These are phyloP conservation scores for Ichthyophthirius multifiliis DNA, from an alignment of 169 alveolate genomes.

Conservation along the genomic window DNA sequence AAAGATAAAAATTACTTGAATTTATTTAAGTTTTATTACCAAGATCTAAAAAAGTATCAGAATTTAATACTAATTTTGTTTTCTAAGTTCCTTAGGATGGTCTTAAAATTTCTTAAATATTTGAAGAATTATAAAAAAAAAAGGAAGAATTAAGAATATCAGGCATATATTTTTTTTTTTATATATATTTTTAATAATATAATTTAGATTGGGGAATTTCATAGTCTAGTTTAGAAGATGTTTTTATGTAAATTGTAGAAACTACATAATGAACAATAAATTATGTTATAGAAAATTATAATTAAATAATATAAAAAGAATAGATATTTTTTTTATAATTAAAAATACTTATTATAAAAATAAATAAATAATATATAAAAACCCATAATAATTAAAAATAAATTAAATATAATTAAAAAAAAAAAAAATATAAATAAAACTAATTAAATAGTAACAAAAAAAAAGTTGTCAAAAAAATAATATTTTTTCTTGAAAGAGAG, in stretches of 20 bases:
- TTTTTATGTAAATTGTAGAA: conserved; percentile 59
- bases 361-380: too few relatives aligned
- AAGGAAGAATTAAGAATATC: conserved; percentile 36
- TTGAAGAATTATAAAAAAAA: conserved; percentile 31
- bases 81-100: conserved; percentile 54
- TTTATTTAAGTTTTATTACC: conserved; percentile 53
- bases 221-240: conserved; percentile 60
- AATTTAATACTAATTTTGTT: conserved; percentile 71
- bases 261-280: background rate
- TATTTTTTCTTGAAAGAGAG: too few relatives aligned
- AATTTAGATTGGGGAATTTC: conserved; percentile 55
- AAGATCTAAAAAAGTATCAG: conserved; percentile 41
- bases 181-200: too few relatives aligned
- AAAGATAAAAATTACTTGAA: conserved; percentile 28
- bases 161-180: background rate
- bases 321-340: too few relatives aligned
- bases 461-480: too few relatives aligned
- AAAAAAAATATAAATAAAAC: too few relatives aligned
- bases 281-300: too few relatives aligned
- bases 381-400: too few relatives aligned
- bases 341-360: too few relatives aligned
- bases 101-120: conserved; percentile 38
- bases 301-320: too few relatives aligned
- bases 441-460: too few relatives aligned
- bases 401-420: too few relatives aligned